These are phyloP conservation scores for Glycine soja DNA, from an alignment of 306 rosid species.

Conservation along the genomic window DNA sequence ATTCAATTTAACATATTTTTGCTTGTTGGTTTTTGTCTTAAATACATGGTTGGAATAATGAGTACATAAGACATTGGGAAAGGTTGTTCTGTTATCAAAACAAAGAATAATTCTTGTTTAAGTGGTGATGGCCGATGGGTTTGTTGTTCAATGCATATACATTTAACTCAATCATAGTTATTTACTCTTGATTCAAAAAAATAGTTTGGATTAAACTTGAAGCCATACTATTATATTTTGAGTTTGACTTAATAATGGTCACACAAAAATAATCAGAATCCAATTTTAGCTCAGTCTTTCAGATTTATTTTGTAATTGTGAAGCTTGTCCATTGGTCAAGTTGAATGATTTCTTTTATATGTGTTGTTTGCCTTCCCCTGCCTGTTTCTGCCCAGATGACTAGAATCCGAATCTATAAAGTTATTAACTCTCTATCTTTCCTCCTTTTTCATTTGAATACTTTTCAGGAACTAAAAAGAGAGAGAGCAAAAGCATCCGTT, in stretches of 20 bases:
- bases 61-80: slow-evolving; percentile 6
- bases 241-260: too few species aligned
- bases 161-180: slow-evolving; percentile 37
- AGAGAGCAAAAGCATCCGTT: slow-evolving; percentile 79
- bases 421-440: slow-evolving; percentile 1
- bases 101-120: slow-evolving; percentile 10
- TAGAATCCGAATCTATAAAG: slow-evolving; percentile 19
- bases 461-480: slow-evolving; percentile 86
- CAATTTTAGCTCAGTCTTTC: slow-evolving; percentile 36
- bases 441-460: slow-evolving; percentile 14
- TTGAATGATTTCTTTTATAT: slow-evolving; percentile 29
- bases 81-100: slow-evolving; percentile 18
- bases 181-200: slow-evolving; percentile 31
- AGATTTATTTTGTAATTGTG: slow-evolving; percentile 24
- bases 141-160: slow-evolving; percentile 31
- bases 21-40: neutral
- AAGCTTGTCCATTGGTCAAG: slow-evolving; percentile 25
- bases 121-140: slow-evolving; percentile 8
- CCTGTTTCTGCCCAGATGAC: slow-evolving; percentile 21
- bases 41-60: slow-evolving; percentile 21
- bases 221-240: slow-evolving; percentile 7
- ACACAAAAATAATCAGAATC: slow-evolving; percentile 37
- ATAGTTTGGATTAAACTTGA: slow-evolving; percentile 37
- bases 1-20: slow-evolving; percentile 23
- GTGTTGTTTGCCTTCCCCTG: slow-evolving; percentile 23